Evolutionary conservation across 169 alveolate species (phyloP).

Genomic region (Plasmodium inui): DNA sequence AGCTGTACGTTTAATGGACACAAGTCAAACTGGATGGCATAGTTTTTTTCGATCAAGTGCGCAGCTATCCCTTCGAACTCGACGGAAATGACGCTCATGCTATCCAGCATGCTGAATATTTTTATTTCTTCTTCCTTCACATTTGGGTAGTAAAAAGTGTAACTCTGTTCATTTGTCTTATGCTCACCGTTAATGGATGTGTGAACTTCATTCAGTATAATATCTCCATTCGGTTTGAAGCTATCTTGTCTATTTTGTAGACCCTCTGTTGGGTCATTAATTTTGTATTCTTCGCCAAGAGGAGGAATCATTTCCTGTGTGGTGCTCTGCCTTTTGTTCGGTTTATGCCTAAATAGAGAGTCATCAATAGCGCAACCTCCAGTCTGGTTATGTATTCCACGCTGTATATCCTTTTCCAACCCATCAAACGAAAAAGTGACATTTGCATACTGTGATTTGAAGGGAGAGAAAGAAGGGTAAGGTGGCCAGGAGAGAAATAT

Average conservation of each 20-base stretch:
- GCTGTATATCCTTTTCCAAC: not conserved
- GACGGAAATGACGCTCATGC: slow-evolving; percentile 14
- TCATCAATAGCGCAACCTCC: not conserved
- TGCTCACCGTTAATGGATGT: not conserved
- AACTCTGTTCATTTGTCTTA: not conserved
- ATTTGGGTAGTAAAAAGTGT: not conserved
- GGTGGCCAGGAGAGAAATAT: slow-evolving; percentile 75
- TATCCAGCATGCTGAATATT: slow-evolving; percentile 29
- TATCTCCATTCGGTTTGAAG: not conserved
- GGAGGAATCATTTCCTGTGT: not conserved
- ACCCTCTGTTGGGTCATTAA: not conserved
- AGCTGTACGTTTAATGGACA: slow-evolving; percentile 34
- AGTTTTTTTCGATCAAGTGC: slow-evolving; percentile 48
- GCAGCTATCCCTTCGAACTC: slow-evolving; percentile 71
- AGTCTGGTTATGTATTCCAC: not conserved
- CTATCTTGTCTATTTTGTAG: not conserved
- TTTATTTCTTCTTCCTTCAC: slow-evolving; percentile 51
- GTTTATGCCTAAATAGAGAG: not conserved
- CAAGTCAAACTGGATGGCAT: slow-evolving; percentile 35
- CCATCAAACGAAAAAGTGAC: slow-evolving; percentile 23
- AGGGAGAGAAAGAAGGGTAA: slow-evolving; percentile 71
- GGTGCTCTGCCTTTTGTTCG: not conserved
- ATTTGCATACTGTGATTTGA: slow-evolving; percentile 73
- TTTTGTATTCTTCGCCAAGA: not conserved
- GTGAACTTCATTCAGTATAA: not conserved